These are phyloP conservation scores for Hemileia vastatrix DNA, from an alignment of 1,284 basidiomycete species.

Conservation along the genomic window DNA sequence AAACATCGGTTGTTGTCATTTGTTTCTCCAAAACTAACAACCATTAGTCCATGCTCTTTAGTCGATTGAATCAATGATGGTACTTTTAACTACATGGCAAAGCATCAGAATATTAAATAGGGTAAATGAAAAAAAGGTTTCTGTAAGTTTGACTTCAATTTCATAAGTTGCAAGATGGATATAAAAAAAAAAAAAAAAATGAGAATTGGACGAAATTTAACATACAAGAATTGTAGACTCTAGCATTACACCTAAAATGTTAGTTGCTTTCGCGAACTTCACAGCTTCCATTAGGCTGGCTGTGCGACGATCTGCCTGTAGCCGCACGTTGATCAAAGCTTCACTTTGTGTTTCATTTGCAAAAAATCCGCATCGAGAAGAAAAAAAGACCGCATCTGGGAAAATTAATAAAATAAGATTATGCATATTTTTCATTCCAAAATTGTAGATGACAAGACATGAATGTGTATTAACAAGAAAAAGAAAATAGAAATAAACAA, in stretches of 20 bases:
- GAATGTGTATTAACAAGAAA: too few relatives aligned
- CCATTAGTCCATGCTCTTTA: slow-evolving; percentile 74
- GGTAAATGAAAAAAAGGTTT: too few relatives aligned
- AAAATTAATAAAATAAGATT: background rate
- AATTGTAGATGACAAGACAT: too few relatives aligned
- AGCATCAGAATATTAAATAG: background rate
- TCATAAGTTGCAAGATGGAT: background rate
- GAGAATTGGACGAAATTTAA: background rate
- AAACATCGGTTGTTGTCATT: background rate
- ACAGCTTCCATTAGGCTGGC: slow-evolving; percentile 78
- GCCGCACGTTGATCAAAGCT: slow-evolving; percentile 45
- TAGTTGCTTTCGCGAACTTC: slow-evolving; percentile 86
- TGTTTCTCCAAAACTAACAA: slow-evolving; percentile 62
- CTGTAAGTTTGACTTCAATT: too few relatives aligned
- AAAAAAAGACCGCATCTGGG: slow-evolving; percentile 79
- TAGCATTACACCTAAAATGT: slow-evolving; percentile 82
- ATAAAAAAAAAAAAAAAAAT: background rate
- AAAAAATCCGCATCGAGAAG: slow-evolving; percentile 68
- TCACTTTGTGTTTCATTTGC: slow-evolving; percentile 24
- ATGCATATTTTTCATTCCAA: background rate
- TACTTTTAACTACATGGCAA: slow-evolving; percentile 50
- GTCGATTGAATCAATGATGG: slow-evolving; percentile 75
- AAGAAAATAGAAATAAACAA: too few relatives aligned
- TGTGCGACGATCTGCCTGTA: slow-evolving; percentile 51
- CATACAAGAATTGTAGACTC: slow-evolving; percentile 51